Evolutionary conservation across 1,284 basidiomycete species (phyloP).

Genomic region (Erythrobasidium hasegawianum): DNA sequence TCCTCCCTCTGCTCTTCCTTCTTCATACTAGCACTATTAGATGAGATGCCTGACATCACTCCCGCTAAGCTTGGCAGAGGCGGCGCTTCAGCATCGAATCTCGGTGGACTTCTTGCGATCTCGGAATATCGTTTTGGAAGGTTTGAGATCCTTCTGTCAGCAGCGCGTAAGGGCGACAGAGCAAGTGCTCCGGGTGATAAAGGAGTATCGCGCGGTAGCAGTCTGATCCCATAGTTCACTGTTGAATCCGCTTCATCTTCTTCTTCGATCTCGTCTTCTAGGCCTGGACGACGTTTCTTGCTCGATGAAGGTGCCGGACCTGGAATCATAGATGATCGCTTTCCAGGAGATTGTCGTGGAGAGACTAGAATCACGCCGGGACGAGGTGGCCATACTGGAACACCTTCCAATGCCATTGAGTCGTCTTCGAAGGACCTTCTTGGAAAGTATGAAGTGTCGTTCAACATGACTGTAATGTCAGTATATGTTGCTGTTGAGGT

Average conservation of each 20-base stretch:
- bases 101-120: conserved; percentile 27
- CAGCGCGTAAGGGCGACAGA: not conserved
- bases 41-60: not conserved
- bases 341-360: conserved; percentile 23
- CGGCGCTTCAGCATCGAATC: conserved; percentile 29
- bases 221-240: not conserved
- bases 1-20: not conserved
- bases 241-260: not conserved
- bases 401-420: conserved; percentile 18
- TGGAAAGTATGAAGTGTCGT: conserved; percentile 20
- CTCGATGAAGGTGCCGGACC: not conserved
- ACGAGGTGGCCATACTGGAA: conserved; percentile 28
- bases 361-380: conserved; percentile 30
- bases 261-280: conserved; percentile 21
- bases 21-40: not conserved
- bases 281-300: conserved; percentile 10
- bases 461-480: not conserved
- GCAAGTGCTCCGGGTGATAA: not conserved
- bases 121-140: conserved; percentile 26
- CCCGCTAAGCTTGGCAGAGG: conserved; percentile 8
- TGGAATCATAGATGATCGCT: not conserved
- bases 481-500: too few relatives aligned
- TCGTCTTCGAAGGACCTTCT: conserved; percentile 21
- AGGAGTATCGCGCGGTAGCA: not conserved
- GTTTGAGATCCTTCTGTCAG: conserved; percentile 11